Evolutionary conservation across 192 early-diverging fungal genomes (phyloP), one percentile per base, ranked within the genome.

Genomic region (Coemansia sp.): DNA sequence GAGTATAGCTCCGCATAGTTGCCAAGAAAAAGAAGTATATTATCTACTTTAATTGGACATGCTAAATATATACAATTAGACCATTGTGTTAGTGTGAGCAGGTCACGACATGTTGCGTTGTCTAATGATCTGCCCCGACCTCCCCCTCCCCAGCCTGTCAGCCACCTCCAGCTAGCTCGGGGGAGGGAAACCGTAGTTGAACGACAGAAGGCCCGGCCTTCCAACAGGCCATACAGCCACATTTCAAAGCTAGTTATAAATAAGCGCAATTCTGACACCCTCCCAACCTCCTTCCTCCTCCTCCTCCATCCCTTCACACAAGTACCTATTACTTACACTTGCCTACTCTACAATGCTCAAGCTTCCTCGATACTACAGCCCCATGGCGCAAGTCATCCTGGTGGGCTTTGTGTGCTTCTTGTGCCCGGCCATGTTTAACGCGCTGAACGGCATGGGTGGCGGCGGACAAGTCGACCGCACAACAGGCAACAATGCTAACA

Each of bases 401-500:
- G 76, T 89, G 46, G 85, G 88, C 60, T 84, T 91, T 54, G 86
- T 91, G 39, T 89, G 88, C 72, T 91, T 91, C 82, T 84, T 86
- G 47, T 91, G 90, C 62, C 90, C 90, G 14, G 90, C 88, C 68
- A 91, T 91, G 89, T 92, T 88, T 54, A 90, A 90, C 37, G 87
- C 88, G 15, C 77, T 90, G 10, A 77, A 78, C 77, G 73, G 84
- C 3, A 79, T 89, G 72, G 89, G 89, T 41, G 90, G 88, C 63
- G 88, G 80, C 42, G 90, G 91, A 47, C 85, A 87, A 57, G 67
- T 86, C 36, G 73, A 80, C 73, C 77, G 82, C 41, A 80, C 73
- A 15, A 85, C 84, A 32, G 86, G 83, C 46, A 84, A 89, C 70
- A 85, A 91, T 46, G 90, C 88, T 73, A 88, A 88, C 73, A 89